Evolutionary conservation across 2,329 filamentous ascomycete species (phyloP).

Genomic region (Talaromyces sp.): DNA sequence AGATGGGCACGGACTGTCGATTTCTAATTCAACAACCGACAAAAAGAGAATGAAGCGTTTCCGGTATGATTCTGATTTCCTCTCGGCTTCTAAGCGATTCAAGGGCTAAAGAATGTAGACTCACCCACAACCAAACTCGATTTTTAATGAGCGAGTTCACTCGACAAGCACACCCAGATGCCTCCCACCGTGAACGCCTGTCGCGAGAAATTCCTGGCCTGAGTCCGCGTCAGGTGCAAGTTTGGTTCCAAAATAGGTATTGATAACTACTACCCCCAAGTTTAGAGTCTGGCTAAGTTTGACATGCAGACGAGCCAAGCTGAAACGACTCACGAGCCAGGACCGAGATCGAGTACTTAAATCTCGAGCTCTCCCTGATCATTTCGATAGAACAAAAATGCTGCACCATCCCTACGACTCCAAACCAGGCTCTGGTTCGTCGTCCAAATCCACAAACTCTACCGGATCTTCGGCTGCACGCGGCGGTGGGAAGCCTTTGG

Average conservation of each 20-base stretch:
- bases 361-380: slow-evolving; percentile 54
- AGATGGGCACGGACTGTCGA: slow-evolving; percentile 13
- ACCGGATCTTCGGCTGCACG: slow-evolving; percentile 37
- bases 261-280: slow-evolving; percentile 15
- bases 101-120: slow-evolving; percentile 21
- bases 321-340: slow-evolving; percentile 57
- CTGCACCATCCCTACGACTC: slow-evolving; percentile 51
- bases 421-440: slow-evolving; percentile 38
- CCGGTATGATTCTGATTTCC: slow-evolving; percentile 22
- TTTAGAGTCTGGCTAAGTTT: background rate
- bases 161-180: slow-evolving; percentile 89
- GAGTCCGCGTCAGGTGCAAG: slow-evolving; percentile 88
- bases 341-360: slow-evolving; percentile 58
- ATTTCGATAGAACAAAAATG: slow-evolving; percentile 56
- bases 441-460: slow-evolving; percentile 42
- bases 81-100: background rate
- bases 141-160: slow-evolving; percentile 97
- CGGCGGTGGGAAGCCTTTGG: slow-evolving; percentile 24
- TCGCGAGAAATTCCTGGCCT: slow-evolving; percentile 87
- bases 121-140: slow-evolving; percentile 94
- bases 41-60: slow-evolving; percentile 42
- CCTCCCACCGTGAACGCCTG: slow-evolving; percentile 78
- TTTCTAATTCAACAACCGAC: slow-evolving; percentile 24
- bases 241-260: slow-evolving; percentile 98
- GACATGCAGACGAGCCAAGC: slow-evolving; percentile 50